Percentiles rank a stretch among this genome's conserved stretches.
These are phyloP conservation scores for Lachancea cidri DNA, from an alignment of 805 yeast genomes.

Conservation along the genomic window DNA sequence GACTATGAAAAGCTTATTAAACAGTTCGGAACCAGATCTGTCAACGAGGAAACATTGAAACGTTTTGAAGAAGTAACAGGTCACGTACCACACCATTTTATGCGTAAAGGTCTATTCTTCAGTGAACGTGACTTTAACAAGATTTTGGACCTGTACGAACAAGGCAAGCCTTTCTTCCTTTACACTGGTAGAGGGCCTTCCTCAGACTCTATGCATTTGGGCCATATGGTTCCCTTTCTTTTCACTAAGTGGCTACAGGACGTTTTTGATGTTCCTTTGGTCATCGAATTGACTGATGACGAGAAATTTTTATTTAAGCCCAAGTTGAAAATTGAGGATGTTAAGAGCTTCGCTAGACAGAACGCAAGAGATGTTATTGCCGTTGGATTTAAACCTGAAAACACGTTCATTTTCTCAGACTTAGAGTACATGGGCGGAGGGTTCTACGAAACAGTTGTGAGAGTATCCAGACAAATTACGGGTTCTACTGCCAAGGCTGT, in stretches of 20 bases:
- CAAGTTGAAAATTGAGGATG: conserved; percentile 82
- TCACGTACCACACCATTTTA: conserved; percentile 80
- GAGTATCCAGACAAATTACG: conserved; percentile 90
- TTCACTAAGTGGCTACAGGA: conserved; percentile 98
- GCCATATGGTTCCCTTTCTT: conserved; percentile 92
- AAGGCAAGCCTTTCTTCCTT: conserved; percentile 89
- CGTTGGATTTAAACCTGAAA: conserved; percentile 90
- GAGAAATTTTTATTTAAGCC: conserved; percentile 95
- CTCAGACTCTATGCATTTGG: conserved; percentile 89
- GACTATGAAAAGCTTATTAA: conserved; percentile 85
- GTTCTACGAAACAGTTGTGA: conserved; percentile 89
- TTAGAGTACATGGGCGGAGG: conserved; percentile 88
- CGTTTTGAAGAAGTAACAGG: conserved; percentile 85
- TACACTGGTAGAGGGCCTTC: conserved; percentile 98
- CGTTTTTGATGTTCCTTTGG: conserved; percentile 92
- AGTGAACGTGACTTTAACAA: conserved; percentile 77
- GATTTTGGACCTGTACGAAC: conserved; percentile 85
- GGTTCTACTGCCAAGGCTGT: conserved; percentile 97
- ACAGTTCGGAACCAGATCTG: conserved; percentile 80
- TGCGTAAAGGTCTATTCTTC: conserved; percentile 88
- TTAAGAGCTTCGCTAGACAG: conserved; percentile 68
- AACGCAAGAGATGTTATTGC: conserved; percentile 92
- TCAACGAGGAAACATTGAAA: conserved; percentile 62
- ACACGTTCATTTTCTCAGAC: conserved; percentile 93
- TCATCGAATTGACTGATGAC: conserved; percentile 92